phyloP scores from a whole-genome alignment of 2,329 filamentous ascomycete species.

The Fusarium nisikadoi region DNA sequence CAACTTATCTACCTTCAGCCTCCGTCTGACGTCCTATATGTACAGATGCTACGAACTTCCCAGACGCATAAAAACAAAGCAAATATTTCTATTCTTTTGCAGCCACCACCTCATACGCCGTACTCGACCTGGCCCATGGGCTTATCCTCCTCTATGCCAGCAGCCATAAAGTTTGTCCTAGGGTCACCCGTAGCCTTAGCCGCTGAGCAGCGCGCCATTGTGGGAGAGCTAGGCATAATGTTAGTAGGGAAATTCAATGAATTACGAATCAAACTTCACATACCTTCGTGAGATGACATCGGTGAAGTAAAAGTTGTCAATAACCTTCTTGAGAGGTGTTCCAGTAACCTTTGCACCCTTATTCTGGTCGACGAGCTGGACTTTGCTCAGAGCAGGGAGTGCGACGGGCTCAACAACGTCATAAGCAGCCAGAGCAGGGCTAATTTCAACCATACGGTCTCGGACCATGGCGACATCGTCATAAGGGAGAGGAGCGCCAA shows the following conservation, averaged over 20 bases:
- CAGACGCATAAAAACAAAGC: conserved; percentile 47
- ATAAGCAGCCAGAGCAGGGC: conserved; percentile 87
- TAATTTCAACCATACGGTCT: conserved; percentile 95
- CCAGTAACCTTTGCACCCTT: conserved; percentile 82
- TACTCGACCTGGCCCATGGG: conserved; percentile 71
- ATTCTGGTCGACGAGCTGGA: conserved; percentile 96
- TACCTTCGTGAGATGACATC: conserved; percentile 96
- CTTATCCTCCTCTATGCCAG: conserved; percentile 72
- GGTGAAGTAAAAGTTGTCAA: conserved; percentile 98
- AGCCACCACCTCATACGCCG: conserved; percentile 57
- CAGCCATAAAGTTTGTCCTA: conserved; percentile 81
- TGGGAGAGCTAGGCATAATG: conserved; percentile 77
- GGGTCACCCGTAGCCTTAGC: conserved; percentile 86
- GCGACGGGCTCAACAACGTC: conserved; percentile 88
- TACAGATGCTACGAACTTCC: conserved; percentile 51
- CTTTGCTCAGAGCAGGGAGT: conserved; percentile 81
- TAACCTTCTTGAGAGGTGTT: conserved; percentile 81
- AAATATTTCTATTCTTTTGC: conserved; percentile 53
- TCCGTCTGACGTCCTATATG: conserved; percentile 51
- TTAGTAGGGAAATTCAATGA: conserved; percentile 37
- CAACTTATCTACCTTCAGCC: conserved; percentile 48
- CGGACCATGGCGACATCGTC: conserved; percentile 90
- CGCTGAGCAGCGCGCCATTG: conserved; percentile 97
- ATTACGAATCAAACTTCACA: conserved; percentile 48
- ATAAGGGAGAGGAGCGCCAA: conserved; percentile 87